Conservation (phyloP, 306 rosid species). For the Psophocarpus tetragonolobus region DNA sequence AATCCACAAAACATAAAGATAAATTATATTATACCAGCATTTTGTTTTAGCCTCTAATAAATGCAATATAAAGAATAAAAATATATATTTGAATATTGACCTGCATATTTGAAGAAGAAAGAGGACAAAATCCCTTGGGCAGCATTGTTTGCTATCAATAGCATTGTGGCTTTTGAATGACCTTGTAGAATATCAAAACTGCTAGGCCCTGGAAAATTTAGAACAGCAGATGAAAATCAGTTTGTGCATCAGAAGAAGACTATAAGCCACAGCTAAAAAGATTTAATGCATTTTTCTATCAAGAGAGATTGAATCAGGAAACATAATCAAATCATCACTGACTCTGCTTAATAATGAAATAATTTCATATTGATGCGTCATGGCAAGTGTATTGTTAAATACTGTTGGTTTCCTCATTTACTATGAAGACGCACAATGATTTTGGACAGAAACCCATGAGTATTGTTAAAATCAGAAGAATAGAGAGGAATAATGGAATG, state of each 20-base stretch:
- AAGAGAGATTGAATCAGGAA: background rate
- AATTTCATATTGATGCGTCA: background rate
- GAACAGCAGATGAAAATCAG: conserved; percentile 20
- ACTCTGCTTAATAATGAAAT: background rate
- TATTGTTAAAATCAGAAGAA: too few species aligned
- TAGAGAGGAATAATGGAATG: too few species aligned
- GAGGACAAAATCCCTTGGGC: conserved; percentile 98
- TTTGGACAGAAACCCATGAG: background rate
- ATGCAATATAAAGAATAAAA: background rate
- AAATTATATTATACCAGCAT: background rate
- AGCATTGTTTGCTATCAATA: conserved; percentile 90
- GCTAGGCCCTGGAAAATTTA: conserved; percentile 71
- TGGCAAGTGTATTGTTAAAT: background rate
- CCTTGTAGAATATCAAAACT: conserved; percentile 94
- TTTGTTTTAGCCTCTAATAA: background rate
- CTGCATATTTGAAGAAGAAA: conserved; percentile 99
- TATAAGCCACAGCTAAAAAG: background rate
- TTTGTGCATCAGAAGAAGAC: conserved; percentile 23
- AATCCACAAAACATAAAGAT: conserved; percentile 13
- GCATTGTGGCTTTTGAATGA: conserved; percentile 94
- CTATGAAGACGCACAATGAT: background rate
- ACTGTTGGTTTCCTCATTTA: background rate
- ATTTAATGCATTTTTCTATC: background rate
- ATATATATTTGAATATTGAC: conserved; percentile 40
- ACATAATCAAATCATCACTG: conserved; percentile 7